Percentiles rank a stretch among this genome's conserved stretches.
Conservation (phyloP, 1,139 yeast genomes). For the Kluyveromyces marxianus region DNA sequence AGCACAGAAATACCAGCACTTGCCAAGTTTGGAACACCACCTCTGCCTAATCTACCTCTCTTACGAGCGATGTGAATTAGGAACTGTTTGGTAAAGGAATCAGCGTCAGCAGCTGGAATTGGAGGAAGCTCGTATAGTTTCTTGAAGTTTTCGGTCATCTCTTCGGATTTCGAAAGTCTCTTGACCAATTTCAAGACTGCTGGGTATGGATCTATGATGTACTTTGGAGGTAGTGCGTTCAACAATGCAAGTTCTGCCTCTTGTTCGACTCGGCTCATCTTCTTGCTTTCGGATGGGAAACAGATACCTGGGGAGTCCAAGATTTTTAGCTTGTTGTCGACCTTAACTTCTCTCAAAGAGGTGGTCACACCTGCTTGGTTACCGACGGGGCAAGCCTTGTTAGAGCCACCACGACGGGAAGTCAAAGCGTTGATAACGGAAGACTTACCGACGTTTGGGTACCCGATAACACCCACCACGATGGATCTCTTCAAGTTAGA, state of each 20-base stretch:
- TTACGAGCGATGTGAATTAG: constrained; percentile 89
- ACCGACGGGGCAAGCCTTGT: constrained; percentile 89
- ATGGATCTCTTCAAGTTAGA: constrained; percentile 86
- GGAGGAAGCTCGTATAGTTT: constrained; percentile 74
- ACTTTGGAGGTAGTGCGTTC: constrained; percentile 87
- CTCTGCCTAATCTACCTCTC: constrained; percentile 86
- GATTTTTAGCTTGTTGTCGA: constrained; percentile 80
- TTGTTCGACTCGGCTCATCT: constrained; percentile 51
- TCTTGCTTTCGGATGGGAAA: constrained; percentile 64
- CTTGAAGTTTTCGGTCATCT: constrained; percentile 70
- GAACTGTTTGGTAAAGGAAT: constrained; percentile 71
- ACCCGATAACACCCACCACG: constrained; percentile 92
- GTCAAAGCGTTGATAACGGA: constrained; percentile 88
- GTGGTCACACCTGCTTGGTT: constrained; percentile 98
- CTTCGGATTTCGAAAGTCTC: constrained; percentile 60
- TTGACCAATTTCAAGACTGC: constrained; percentile 74
- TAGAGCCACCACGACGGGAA: constrained; percentile 65
- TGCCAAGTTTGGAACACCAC: constrained; percentile 85
- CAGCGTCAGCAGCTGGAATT: constrained; percentile 53
- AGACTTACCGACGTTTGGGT: constrained; percentile 93
- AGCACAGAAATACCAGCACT: constrained; percentile 79
- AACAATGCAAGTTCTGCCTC: constrained; percentile 83
- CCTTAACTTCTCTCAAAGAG: constrained; percentile 80
- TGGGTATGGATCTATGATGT: constrained; percentile 74
- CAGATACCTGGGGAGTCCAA: constrained; percentile 97